These are phyloP conservation scores for Tylopilus sp. DNA, from an alignment of 1,284 basidiomycete species.

Conservation along the genomic window DNA sequence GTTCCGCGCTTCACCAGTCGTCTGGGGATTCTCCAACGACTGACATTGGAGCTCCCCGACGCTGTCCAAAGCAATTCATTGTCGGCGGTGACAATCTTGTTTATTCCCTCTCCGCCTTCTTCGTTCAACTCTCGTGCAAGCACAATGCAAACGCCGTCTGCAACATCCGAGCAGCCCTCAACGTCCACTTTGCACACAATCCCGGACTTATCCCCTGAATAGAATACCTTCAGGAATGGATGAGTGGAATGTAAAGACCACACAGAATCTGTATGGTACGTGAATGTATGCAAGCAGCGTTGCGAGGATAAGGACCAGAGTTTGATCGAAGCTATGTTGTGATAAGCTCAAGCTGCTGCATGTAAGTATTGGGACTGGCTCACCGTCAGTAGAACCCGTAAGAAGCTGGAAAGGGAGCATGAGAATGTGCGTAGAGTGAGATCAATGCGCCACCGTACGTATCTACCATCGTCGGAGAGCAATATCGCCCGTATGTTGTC, in stretches of 20 bases:
- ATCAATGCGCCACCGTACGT: slow-evolving; percentile 50
- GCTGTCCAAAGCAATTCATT: slow-evolving; percentile 92
- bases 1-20: slow-evolving; percentile 10
- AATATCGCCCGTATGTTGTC: slow-evolving; percentile 93
- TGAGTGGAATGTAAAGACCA: slow-evolving; percentile 91
- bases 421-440: slow-evolving; percentile 13
- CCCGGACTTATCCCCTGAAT: slow-evolving; percentile 92
- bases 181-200: slow-evolving; percentile 89
- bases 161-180: slow-evolving; percentile 73
- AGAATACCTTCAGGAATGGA: slow-evolving; percentile 88
- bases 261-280: slow-evolving; percentile 92
- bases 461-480: slow-evolving; percentile 85
- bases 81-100: slow-evolving; percentile 81
- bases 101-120: slow-evolving; percentile 64
- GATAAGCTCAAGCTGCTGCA: slow-evolving; percentile 10
- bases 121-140: slow-evolving; percentile 64
- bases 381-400: slow-evolving; percentile 86
- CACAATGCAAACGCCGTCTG: slow-evolving; percentile 86
- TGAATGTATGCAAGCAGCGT: slow-evolving; percentile 92
- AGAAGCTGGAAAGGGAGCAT: slow-evolving; percentile 54
- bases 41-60: slow-evolving; percentile 75
- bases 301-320: slow-evolving; percentile 91
- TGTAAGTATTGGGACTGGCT: slow-evolving; percentile 13
- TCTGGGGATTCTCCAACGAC: slow-evolving; percentile 62
- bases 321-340: slow-evolving; percentile 66